Conservation (phyloP, 2,329 filamentous ascomycete species). For the Capronia epimyces region DNA sequence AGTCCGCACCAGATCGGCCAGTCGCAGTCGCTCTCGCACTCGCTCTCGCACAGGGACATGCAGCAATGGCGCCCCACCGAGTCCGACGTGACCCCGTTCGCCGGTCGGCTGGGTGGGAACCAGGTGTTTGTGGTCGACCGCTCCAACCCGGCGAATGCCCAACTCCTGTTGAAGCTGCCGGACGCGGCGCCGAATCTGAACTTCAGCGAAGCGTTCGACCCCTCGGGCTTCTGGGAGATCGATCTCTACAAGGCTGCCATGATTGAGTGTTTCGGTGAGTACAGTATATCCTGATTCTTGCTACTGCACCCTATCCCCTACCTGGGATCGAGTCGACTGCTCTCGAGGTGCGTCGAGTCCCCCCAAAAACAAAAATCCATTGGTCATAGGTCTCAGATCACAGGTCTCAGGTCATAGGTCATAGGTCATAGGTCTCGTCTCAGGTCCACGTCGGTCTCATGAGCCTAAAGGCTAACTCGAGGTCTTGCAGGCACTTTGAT, state of each 20-base stretch:
- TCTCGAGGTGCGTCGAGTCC: too few relatives aligned
- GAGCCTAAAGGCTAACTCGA: slow-evolving; percentile 1
- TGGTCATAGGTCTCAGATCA: too few relatives aligned
- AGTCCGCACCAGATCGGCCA: too few relatives aligned
- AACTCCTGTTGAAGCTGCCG: slow-evolving; percentile 34
- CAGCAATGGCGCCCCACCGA: not conserved
- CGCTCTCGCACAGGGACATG: not conserved
- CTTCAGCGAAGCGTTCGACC: slow-evolving; percentile 34
- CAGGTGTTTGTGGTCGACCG: slow-evolving; percentile 35
- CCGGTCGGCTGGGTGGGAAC: slow-evolving; percentile 37
- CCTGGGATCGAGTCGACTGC: too few relatives aligned
- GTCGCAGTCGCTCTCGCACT: too few relatives aligned
- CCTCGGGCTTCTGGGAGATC: slow-evolving; percentile 33
- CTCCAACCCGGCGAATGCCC: slow-evolving; percentile 31
- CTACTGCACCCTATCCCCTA: too few relatives aligned
- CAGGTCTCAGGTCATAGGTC: too few relatives aligned
- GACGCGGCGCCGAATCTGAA: slow-evolving; percentile 42
- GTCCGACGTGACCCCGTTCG: slow-evolving; percentile 28
- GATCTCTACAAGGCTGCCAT: slow-evolving; percentile 41
- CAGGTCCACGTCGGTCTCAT: too few relatives aligned
- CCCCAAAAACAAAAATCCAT: too few relatives aligned
- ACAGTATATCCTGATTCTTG: too few relatives aligned
- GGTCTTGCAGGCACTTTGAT: slow-evolving; percentile 24
- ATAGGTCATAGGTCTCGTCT: too few relatives aligned
- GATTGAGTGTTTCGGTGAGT: slow-evolving; percentile 38